These are phyloP conservation scores for Moelleriella libera DNA, from an alignment of 2,329 filamentous ascomycete species.

Conservation along the genomic window DNA sequence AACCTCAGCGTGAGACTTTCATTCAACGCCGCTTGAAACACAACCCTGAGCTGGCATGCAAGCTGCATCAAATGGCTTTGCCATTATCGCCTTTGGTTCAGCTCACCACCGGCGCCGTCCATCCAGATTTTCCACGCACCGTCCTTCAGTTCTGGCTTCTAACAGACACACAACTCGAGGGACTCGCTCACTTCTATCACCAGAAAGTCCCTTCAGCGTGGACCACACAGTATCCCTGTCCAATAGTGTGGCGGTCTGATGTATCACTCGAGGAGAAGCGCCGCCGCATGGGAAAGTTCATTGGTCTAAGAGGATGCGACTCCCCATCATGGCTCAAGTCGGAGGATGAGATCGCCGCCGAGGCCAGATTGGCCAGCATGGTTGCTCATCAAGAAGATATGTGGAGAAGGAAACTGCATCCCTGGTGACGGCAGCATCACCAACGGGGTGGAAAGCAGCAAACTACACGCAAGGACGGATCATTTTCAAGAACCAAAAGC, in stretches of 20 bases:
- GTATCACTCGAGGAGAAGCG: slow-evolving; percentile 52
- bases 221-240: slow-evolving; percentile 49
- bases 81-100: slow-evolving; percentile 53
- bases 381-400: slow-evolving; percentile 27
- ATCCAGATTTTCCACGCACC: slow-evolving; percentile 50
- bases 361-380: slow-evolving; percentile 23
- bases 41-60: slow-evolving; percentile 40
- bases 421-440: slow-evolving; percentile 8
- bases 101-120: slow-evolving; percentile 44
- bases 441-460: neutral
- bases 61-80: slow-evolving; percentile 52
- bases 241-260: slow-evolving; percentile 45
- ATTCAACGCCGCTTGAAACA: slow-evolving; percentile 19
- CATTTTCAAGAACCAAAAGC: neutral
- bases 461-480: no score
- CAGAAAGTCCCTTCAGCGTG: slow-evolving; percentile 45
- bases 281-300: slow-evolving; percentile 58
- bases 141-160: slow-evolving; percentile 62
- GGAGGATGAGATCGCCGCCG: slow-evolving; percentile 33
- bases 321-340: slow-evolving; percentile 21
- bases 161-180: slow-evolving; percentile 56
- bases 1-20: slow-evolving; percentile 13
- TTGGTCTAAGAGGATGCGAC: slow-evolving; percentile 49
- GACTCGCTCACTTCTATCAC: slow-evolving; percentile 59
- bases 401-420: slow-evolving; percentile 27